Conservation (phyloP, 768 basidiomycete species). For the Pilatotrama ljubarskyi region DNA sequence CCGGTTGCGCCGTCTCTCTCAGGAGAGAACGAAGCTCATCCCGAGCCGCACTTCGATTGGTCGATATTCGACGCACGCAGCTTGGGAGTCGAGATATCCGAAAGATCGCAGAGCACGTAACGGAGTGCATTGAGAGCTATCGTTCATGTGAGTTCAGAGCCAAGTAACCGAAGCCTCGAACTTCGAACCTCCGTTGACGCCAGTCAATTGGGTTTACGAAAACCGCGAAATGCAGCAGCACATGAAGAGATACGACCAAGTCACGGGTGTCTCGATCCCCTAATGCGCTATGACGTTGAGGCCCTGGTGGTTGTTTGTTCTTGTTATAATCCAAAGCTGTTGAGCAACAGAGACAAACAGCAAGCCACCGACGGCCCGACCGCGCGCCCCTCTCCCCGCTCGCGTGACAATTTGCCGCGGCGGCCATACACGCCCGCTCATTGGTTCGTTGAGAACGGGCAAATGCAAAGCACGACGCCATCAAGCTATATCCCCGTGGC, state of each 20-base stretch:
- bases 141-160: too few relatives aligned
- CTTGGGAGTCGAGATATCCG: background rate
- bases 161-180: too few relatives aligned
- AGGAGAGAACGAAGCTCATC: slow-evolving; percentile 54
- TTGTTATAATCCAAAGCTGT: slow-evolving; percentile 25
- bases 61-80: background rate
- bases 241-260: background rate
- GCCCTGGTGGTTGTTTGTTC: slow-evolving; percentile 21
- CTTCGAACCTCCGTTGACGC: too few relatives aligned
- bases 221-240: too few relatives aligned
- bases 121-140: background rate
- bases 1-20: slow-evolving; percentile 81
- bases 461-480: too few relatives aligned
- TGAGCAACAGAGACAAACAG: slow-evolving; percentile 18
- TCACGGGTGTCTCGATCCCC: too few relatives aligned
- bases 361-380: background rate
- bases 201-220: too few relatives aligned
- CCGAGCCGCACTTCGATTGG: slow-evolving; percentile 7
- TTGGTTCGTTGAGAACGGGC: too few relatives aligned
- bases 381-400: too few relatives aligned
- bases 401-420: background rate
- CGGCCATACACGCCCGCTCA: too few relatives aligned
- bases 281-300: background rate
- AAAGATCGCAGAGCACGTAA: background rate
- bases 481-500: too few relatives aligned